Evolutionary conservation across 2,329 filamentous ascomycete species (phyloP).

Genomic region (Aureobasidium sp.): DNA sequence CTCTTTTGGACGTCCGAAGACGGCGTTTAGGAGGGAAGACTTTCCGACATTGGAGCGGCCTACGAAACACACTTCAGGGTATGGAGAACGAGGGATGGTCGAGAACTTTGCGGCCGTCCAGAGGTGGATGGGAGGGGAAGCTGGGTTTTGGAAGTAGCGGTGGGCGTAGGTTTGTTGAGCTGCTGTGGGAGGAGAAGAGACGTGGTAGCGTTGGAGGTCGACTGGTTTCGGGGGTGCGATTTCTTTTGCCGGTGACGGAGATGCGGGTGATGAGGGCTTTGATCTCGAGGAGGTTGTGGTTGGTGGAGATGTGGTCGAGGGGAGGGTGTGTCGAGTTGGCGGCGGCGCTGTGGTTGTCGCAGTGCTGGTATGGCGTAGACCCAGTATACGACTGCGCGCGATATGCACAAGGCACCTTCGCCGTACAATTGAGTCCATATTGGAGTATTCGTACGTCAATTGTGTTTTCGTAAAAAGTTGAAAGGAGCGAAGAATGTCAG

Average conservation of each 20-base stretch:
- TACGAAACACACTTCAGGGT: conserved; percentile 58
- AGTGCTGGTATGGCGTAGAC: not conserved
- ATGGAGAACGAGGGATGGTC: conserved; percentile 43
- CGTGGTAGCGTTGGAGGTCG: conserved; percentile 25
- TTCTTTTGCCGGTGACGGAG: not conserved
- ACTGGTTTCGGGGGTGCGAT: not conserved
- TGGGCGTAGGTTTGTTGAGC: conserved; percentile 33
- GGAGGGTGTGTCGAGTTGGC: not conserved
- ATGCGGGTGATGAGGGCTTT: not conserved
- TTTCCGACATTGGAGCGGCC: conserved; percentile 66
- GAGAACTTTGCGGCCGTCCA: conserved; percentile 55
- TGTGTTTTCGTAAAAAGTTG: not conserved
- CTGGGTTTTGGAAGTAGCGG: conserved; percentile 37
- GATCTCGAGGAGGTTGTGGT: not conserved
- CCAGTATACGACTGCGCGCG: conserved; percentile 3
- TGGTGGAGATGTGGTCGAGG: not conserved
- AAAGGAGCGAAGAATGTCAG: not conserved
- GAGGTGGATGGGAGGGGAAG: conserved; percentile 42
- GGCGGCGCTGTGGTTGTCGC: not conserved
- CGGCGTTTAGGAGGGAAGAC: conserved; percentile 55
- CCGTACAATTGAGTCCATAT: not conserved
- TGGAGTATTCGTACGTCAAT: not conserved
- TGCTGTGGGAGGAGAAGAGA: conserved; percentile 23
- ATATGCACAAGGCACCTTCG: not conserved
- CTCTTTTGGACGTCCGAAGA: conserved; percentile 38